phyloP scores from a whole-genome alignment of 2,329 filamentous ascomycete genomes.

The Colletotrichum spinosum region DNA sequence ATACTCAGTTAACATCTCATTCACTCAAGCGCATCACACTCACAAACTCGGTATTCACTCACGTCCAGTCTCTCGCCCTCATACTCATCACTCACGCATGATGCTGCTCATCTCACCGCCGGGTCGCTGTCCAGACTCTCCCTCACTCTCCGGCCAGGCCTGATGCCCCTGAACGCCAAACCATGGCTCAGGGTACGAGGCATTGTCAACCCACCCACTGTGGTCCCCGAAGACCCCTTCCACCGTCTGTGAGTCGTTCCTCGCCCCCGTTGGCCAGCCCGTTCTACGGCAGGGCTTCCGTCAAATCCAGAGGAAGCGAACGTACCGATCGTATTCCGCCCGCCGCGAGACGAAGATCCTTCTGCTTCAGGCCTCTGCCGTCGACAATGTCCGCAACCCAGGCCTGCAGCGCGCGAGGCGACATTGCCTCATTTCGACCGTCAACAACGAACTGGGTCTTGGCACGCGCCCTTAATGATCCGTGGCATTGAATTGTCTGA shows the following conservation, averaged over 20 bases:
- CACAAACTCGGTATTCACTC: no score
- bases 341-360: conserved; percentile 20
- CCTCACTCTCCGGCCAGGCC: not conserved
- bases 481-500: not conserved
- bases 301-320: not conserved
- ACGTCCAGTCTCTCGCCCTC: no score
- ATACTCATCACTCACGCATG: no score
- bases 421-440: conserved; percentile 32
- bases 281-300: conserved; percentile 23
- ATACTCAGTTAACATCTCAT: no score
- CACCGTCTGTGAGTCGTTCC: conserved; percentile 13
- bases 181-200: no score
- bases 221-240: conserved; percentile 3
- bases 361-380: conserved; percentile 18
- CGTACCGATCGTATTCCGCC: conserved; percentile 22
- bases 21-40: no score
- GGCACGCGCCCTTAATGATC: conserved; percentile 26
- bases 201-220: no score
- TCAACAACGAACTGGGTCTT: conserved; percentile 22
- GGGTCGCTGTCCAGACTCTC: no score
- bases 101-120: no score
- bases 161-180: conserved; percentile 3
- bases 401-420: conserved; percentile 16
- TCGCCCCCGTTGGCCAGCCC: conserved; percentile 26
- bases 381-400: conserved; percentile 15